phyloP scores from a whole-genome alignment of 176 grass and related monocot species.

The Themeda triandra region DNA sequence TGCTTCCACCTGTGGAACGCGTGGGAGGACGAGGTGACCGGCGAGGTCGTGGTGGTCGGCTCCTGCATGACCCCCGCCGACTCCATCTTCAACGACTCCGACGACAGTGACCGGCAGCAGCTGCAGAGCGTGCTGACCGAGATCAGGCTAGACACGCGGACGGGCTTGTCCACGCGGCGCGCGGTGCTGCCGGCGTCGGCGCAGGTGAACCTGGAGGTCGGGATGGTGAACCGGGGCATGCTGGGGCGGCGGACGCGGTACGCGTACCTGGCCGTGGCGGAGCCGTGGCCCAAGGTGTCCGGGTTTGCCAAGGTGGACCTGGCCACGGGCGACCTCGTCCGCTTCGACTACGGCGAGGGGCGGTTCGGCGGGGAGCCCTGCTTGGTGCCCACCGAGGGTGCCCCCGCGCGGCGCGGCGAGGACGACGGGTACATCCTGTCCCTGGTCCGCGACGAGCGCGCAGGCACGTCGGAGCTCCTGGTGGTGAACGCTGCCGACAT shows the following conservation, averaged over 20 bases:
- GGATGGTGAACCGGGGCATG: conserved; percentile 80
- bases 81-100: conserved; percentile 94
- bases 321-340: conserved; percentile 52
- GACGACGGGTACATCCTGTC: too few relatives aligned
- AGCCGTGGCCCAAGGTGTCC: conserved; percentile 97
- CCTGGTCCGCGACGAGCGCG: too few relatives aligned
- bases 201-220: conserved; percentile 89
- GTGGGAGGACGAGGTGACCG: conserved; percentile 72
- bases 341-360: conserved; percentile 66
- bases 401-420: too few relatives aligned
- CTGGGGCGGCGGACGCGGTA: conserved; percentile 70
- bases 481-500: too few relatives aligned
- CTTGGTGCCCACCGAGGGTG: conserved; percentile 45
- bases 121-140: conserved; percentile 86
- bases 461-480: too few relatives aligned
- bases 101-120: too few relatives aligned
- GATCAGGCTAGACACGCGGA: conserved; percentile 77
- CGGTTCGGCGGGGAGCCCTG: conserved; percentile 86
- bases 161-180: conserved; percentile 59
- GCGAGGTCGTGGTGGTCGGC: conserved; percentile 84
- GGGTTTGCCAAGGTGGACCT: conserved; percentile 95
- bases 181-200: conserved; percentile 42
- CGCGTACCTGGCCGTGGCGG: conserved; percentile 86
- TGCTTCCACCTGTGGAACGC: conserved; percentile 99
- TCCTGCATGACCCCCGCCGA: conserved; percentile 96